Percentiles rank a stretch among this genome's conserved stretches.
phyloP scores from a whole-genome alignment of 805 yeast species.

The Metschnikowia lachancei region DNA sequence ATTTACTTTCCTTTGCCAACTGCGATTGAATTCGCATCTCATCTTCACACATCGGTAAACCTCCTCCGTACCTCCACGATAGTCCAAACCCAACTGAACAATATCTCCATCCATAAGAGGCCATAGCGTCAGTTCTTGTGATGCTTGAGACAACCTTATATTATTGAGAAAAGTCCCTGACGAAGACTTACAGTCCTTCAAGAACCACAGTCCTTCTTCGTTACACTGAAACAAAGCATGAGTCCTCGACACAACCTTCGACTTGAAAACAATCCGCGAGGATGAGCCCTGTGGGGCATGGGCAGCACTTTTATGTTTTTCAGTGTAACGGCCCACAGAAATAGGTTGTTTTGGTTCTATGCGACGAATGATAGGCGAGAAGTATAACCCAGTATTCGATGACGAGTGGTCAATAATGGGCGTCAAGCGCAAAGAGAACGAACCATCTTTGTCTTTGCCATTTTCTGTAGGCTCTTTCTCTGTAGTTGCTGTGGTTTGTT shows the following conservation, averaged over 20 bases:
- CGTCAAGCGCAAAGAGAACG: constrained; percentile 60
- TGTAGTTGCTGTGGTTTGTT: constrained; percentile 1
- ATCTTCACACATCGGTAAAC: constrained; percentile 89
- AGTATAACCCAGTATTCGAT: constrained; percentile 74
- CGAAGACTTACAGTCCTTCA: constrained; percentile 83
- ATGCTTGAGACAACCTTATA: constrained; percentile 77
- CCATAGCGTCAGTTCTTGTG: constrained; percentile 62
- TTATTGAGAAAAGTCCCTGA: constrained; percentile 96
- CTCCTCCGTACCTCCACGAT: constrained; percentile 93
- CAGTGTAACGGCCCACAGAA: constrained; percentile 83
- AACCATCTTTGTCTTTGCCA: constrained; percentile 37
- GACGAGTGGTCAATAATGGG: constrained; percentile 86
- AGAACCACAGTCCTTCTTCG: constrained; percentile 75
- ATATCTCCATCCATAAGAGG: constrained; percentile 80
- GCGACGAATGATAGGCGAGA: constrained; percentile 79
- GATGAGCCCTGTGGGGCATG: constrained; percentile 70
- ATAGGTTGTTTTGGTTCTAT: constrained; percentile 62
- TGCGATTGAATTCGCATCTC: constrained; percentile 82
- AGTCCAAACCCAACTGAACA: constrained; percentile 91
- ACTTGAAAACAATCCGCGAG: constrained; percentile 83
- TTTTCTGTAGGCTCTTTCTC: constrained; percentile 9
- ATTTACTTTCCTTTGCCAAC: constrained; percentile 81
- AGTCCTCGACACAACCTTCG: constrained; percentile 89
- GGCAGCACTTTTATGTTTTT: constrained; percentile 71
- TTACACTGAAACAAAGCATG: constrained; percentile 87